A percentile compares a stretch with the other conserved stretches of the same genome.
Conservation (phyloP, 2,329 filamentous ascomycete species). For the Ophiognomonia clavigignenti-juglandacearum region DNA sequence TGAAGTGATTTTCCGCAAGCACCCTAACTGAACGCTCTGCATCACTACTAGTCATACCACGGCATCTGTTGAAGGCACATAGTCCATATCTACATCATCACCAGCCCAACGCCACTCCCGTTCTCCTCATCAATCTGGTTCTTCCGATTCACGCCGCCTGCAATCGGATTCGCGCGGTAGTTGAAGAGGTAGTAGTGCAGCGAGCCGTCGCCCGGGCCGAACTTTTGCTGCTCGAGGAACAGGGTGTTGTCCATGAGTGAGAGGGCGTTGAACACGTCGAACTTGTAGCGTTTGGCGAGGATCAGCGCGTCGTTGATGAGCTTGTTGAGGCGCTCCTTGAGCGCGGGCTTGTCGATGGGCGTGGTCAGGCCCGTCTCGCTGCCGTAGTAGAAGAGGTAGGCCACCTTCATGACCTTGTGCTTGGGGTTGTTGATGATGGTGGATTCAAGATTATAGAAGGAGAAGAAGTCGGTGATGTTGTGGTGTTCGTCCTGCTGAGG, state of each 20-base stretch:
- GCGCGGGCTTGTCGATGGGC: constrained; percentile 47
- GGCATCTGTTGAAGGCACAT: too few relatives aligned
- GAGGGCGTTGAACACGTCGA: constrained; percentile 96
- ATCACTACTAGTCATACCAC: too few relatives aligned
- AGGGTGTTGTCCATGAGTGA: constrained; percentile 90
- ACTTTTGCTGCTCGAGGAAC: constrained; percentile 91
- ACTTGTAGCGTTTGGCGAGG: constrained; percentile 74
- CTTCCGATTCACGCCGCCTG: constrained; percentile 75
- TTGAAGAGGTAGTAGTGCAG: constrained; percentile 98
- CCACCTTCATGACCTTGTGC: constrained; percentile 76
- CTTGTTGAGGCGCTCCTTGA: constrained; percentile 75
- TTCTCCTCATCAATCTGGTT: constrained; percentile 73
- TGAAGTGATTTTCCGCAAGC: neutral
- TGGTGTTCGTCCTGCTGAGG: constrained; percentile 51
- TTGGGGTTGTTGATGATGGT: constrained; percentile 80
- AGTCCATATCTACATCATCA: constrained; percentile 52
- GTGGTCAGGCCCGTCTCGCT: constrained; percentile 68
- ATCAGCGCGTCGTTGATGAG: constrained; percentile 83
- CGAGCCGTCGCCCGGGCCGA: constrained; percentile 89
- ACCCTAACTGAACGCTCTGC: too few relatives aligned
- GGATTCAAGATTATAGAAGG: constrained; percentile 92
- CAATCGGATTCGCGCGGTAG: constrained; percentile 81
- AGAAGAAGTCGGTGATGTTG: constrained; percentile 94
- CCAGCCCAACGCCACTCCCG: constrained; percentile 83
- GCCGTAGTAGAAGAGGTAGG: constrained; percentile 97